Percentiles rank a stretch among this genome's conserved stretches.
Evolutionary conservation across 768 basidiomycete genomes (phyloP).

Genomic region (Lentinus brumalis): DNA sequence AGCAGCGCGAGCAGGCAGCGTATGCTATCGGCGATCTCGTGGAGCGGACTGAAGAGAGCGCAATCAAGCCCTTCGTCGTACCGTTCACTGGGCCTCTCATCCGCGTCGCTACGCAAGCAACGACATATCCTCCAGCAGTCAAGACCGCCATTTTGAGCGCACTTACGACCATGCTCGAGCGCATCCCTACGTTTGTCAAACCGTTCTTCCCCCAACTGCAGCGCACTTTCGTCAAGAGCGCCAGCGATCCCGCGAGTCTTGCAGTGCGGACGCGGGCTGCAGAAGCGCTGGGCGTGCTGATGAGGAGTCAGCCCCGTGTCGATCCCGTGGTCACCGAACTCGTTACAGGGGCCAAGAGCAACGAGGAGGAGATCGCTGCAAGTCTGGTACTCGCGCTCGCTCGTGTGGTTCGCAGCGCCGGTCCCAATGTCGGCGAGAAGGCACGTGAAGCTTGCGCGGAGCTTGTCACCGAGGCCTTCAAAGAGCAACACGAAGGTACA

Average conservation of each 20-base stretch:
- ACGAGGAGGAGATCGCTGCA: constrained; percentile 69
- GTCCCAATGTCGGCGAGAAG: constrained; percentile 75
- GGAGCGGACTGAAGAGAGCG: constrained; percentile 76
- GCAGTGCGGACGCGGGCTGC: constrained; percentile 83
- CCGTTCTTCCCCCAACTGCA: constrained; percentile 99
- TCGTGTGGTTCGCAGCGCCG: constrained; percentile 69
- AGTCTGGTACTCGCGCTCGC: constrained; percentile 80
- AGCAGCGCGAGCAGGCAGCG: constrained; percentile 93
- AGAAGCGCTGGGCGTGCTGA: constrained; percentile 83
- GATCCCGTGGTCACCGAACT: constrained; percentile 96
- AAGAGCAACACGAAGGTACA: constrained; percentile 67
- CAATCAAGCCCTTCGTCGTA: constrained; percentile 95
- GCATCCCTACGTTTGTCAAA: constrained; percentile 87
- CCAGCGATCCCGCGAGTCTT: constrained; percentile 75
- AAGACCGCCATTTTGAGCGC: constrained; percentile 90
- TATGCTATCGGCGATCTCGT: constrained; percentile 97
- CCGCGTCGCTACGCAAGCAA: constrained; percentile 88
- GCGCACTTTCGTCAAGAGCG: constrained; percentile 93
- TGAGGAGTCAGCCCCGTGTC: constrained; percentile 87
- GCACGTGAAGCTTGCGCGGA: constrained; percentile 74
- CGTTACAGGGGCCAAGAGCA: constrained; percentile 56
- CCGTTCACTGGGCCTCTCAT: constrained; percentile 96
- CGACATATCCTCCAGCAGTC: constrained; percentile 88
- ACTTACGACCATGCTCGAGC: constrained; percentile 80
- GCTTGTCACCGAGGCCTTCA: constrained; percentile 77